Percentiles rank a stretch among this genome's conserved stretches.
Conservation (phyloP, 805 yeast species). For the Candida broadrunensis region DNA sequence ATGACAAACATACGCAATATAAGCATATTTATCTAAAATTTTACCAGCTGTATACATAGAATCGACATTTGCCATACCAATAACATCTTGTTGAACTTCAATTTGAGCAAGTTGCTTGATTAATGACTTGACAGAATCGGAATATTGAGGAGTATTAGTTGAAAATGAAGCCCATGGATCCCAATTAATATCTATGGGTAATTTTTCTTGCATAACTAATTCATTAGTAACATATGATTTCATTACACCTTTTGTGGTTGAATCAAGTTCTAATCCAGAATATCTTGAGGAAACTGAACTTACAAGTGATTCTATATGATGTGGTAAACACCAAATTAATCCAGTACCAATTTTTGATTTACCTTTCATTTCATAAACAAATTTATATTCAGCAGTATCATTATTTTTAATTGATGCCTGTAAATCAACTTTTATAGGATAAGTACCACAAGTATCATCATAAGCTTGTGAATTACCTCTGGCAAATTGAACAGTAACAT, state of each 20-base stretch:
- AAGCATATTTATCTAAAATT: conserved; percentile 84
- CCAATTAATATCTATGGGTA: conserved; percentile 40
- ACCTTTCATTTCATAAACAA: conserved; percentile 28
- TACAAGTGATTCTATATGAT: conserved; percentile 42
- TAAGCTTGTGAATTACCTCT: conserved; percentile 39
- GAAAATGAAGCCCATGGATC: conserved; percentile 59
- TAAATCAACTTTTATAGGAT: conserved; percentile 19
- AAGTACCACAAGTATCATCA: conserved; percentile 33
- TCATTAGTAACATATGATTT: conserved; percentile 39
- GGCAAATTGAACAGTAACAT: conserved; percentile 57
- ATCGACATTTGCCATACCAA: conserved; percentile 59
- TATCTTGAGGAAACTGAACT: conserved; percentile 19
- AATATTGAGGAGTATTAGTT: conserved; percentile 20
- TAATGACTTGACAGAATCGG: conserved; percentile 27
- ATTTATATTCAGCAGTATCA: conserved; percentile 22
- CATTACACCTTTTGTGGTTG: conserved; percentile 51
- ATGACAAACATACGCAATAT: conserved; percentile 71
- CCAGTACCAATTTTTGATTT: conserved; percentile 20
- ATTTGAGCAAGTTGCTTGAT: conserved; percentile 48
- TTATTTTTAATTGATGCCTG: conserved; percentile 13
- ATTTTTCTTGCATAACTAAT: conserved; percentile 39
- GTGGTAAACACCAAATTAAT: conserved; percentile 52
- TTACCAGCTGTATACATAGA: conserved; percentile 94
- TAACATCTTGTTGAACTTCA: conserved; percentile 56
- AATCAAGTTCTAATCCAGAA: conserved; percentile 39